phyloP scores from a whole-genome alignment of 2,329 filamentous ascomycete species.

The Pseudogymnoascus verrucosus region DNA sequence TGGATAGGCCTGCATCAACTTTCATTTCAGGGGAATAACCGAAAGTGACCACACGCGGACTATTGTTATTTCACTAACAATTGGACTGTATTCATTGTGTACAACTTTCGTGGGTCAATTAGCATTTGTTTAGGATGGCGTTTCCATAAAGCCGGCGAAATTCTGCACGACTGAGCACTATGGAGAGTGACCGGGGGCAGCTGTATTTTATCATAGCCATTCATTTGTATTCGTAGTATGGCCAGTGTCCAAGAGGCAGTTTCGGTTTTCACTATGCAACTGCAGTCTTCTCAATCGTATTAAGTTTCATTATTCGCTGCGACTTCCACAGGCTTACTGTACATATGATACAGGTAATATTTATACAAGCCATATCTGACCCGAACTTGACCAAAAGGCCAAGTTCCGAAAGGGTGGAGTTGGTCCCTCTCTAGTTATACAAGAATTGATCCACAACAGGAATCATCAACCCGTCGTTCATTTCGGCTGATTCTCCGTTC shows the following conservation, averaged over 20 bases:
- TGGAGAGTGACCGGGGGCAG: not conserved
- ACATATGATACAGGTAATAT: not conserved
- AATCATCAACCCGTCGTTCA: not conserved
- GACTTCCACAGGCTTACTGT: not conserved
- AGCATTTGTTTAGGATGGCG: not conserved
- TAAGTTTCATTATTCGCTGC: conserved; percentile 1
- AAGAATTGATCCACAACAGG: not conserved
- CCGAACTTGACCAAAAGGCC: not conserved
- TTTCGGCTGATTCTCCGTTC: not conserved
- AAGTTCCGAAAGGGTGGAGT: not conserved
- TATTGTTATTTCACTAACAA: not conserved
- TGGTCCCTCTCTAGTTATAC: conserved; percentile 1
- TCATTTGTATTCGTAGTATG: not conserved
- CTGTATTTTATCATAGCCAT: not conserved
- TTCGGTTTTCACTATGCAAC: not conserved
- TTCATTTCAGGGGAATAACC: not conserved
- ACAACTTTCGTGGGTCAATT: not conserved
- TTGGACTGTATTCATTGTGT: not conserved
- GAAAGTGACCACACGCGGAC: not conserved
- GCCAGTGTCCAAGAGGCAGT: not conserved
- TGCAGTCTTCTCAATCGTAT: not conserved
- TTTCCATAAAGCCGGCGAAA: not conserved
- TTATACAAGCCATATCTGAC: conserved; percentile 2
- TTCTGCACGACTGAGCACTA: not conserved
- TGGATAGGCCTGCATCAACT: not conserved